Evolutionary conservation across 2,329 filamentous ascomycete species (phyloP).

Genomic region (Fusarium sp.): DNA sequence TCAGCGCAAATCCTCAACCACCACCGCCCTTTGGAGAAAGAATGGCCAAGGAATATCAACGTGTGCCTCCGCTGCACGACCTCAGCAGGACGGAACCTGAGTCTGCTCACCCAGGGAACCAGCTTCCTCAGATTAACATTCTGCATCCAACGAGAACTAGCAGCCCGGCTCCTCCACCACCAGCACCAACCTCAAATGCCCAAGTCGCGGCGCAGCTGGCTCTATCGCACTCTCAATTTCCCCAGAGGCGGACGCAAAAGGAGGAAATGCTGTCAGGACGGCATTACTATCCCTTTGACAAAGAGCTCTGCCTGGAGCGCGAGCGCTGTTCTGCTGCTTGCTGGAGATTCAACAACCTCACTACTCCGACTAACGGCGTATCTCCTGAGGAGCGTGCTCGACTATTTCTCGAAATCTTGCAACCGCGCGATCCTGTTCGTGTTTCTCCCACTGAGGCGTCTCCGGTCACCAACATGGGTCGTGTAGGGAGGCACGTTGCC

Average conservation of each 20-base stretch:
- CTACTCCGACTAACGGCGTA: slow-evolving; percentile 76
- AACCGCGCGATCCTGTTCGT: slow-evolving; percentile 67
- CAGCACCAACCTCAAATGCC: slow-evolving; percentile 56
- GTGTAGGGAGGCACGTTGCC: slow-evolving; percentile 77
- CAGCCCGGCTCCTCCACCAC: slow-evolving; percentile 57
- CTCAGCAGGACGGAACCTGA: slow-evolving; percentile 66
- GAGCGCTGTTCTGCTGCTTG: slow-evolving; percentile 83
- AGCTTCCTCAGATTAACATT: slow-evolving; percentile 68
- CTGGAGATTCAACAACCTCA: slow-evolving; percentile 84
- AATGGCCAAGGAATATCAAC: slow-evolving; percentile 68
- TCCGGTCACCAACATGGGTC: slow-evolving; percentile 65
- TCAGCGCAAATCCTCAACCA: slow-evolving; percentile 65
- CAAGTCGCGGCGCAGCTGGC: slow-evolving; percentile 70
- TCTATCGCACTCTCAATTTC: slow-evolving; percentile 65
- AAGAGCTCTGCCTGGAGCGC: slow-evolving; percentile 83
- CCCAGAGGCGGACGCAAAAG: slow-evolving; percentile 73
- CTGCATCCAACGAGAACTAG: slow-evolving; percentile 62
- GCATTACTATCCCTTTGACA: slow-evolving; percentile 82
- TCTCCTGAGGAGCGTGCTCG: slow-evolving; percentile 74
- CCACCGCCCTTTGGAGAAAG: slow-evolving; percentile 59
- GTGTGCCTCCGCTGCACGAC: slow-evolving; percentile 70
- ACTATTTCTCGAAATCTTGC: slow-evolving; percentile 77
- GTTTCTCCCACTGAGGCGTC: slow-evolving; percentile 66
- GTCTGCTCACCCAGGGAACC: slow-evolving; percentile 61
- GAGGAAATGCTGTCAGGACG: slow-evolving; percentile 88